Base-by-base conservation (phyloP, 768 basidiomycete genomes). In the Xerocomus spinulosus region DNA sequence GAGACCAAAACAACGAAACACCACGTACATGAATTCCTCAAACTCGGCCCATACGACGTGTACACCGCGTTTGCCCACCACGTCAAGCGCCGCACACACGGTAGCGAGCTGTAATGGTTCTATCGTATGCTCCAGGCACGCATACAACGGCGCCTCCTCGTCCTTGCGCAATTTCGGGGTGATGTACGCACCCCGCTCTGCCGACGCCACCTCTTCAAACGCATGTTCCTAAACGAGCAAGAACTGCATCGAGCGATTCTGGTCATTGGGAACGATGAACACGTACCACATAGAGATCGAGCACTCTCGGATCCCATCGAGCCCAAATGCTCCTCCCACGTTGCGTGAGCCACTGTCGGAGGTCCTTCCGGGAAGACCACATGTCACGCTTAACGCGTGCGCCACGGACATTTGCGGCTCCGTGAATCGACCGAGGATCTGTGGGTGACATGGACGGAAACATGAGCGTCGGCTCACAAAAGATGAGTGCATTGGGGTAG, bases 401-500 rank as follows among this genome's bases (percentile, higher is more conserved):
- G 4, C 59, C 64, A 3, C 60, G 61, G 14, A 68, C 60, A 24
- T 66, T 66, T 33, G 66, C 56, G 4, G 59, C 57, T 5, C 65
- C 64, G 15, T 60, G 65, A n/a, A 62, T 46, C 3, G 46, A 49
- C n/a, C 65, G 65, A 3, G 55, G 56, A 30, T 66, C 64, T 1
- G 50, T 51, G 5, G 66, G 52, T 1, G 64, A 52, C 48, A 66
- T 50, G 13, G 21, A 46, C 20, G 63, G 66, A 32, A 66, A 68
- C 66, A 66, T 63, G 45, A 66, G 23, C 2, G 66, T 68, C 4
- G 64, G 66, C 42, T 66, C 64, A 39, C 66, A 20, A 12, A 66
- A 44, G 30, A 66, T 52, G 10, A 66, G 42, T 2, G 57, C 63
- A 10, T 39, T 42, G 2, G 44, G 58, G 12, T 46, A 49, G 10